Percentiles rank a stretch among this genome's conserved stretches.
phyloP scores from a whole-genome alignment of 371 early-diverging fungal species.

The Chytridium lagenaria region DNA sequence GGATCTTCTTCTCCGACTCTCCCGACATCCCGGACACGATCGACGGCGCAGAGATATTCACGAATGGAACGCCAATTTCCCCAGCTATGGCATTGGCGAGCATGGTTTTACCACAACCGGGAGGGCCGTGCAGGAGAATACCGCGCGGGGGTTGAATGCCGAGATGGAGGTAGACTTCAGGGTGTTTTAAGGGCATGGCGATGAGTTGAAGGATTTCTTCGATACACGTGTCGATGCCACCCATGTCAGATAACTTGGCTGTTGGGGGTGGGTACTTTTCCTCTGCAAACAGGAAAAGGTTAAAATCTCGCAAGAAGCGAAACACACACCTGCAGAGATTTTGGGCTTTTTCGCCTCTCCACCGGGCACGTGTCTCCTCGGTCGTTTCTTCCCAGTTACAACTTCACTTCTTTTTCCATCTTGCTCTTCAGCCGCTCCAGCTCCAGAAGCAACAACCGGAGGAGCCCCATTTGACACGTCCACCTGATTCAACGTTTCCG shows the following conservation, averaged over 20 bases:
- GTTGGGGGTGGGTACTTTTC: conserved; percentile 63
- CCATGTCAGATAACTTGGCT: conserved; percentile 78
- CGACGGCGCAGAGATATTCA: conserved; percentile 98
- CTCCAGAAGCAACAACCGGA: too few relatives aligned
- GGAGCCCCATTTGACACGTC: too few relatives aligned
- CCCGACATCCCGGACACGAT: conserved; percentile 99
- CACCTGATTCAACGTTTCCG: too few relatives aligned
- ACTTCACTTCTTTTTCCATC: background rate
- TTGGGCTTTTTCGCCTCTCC: conserved; percentile 25
- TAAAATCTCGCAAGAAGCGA: background rate
- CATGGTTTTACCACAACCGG: conserved; percentile 79
- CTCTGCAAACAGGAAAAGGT: background rate
- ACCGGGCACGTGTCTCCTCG: background rate
- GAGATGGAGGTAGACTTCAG: conserved; percentile 93
- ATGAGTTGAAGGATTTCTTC: conserved; percentile 96
- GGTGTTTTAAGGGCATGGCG: conserved; percentile 96
- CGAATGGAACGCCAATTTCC: conserved; percentile 93
- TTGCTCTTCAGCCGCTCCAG: background rate
- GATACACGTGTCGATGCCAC: conserved; percentile 88
- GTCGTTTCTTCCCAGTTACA: background rate
- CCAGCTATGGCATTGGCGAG: conserved; percentile 98
- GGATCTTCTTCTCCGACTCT: conserved; percentile 98
- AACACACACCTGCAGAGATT: conserved; percentile 15
- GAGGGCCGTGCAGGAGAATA: conserved; percentile 98
- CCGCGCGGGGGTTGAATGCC: conserved; percentile 98